Evolutionary conservation across 345 rosid genomes (phyloP), one percentile per base, ranked within the genome.

Genomic region (Salix koriyanagi): DNA sequence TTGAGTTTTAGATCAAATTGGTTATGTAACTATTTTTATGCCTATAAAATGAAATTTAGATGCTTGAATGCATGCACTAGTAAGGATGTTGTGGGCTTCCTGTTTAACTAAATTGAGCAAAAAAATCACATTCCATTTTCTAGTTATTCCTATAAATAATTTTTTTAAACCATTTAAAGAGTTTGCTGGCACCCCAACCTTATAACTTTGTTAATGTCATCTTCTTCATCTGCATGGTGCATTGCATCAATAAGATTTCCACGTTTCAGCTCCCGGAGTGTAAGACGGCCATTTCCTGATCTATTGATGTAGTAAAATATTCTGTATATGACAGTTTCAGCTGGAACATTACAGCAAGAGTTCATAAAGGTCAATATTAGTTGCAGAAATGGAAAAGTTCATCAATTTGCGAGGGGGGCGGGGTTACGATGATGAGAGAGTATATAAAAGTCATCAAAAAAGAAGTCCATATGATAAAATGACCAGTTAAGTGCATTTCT

Each of bases 261-360:
- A 62, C 94, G 92, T 77, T 91, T 96, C 80, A 96, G 89, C 90
- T 96, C 99, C 87, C 89, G 89, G 61, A 96, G 87, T 42, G 97
- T 89, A 72, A 93, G 89, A 76, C 80, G 94, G 23, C 99, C 98
- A 91, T 87, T 93, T 73, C 94, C 95, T 56, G 92, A 76, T 86
- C 92, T 87, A 86, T 96, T 96, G 78, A 93, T 86, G 88, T 89
- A 89, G 90, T 90, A 96, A 86, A 89, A 96, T 83, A 96, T 96
- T 89, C 99, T 84, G 85, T 90, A 96, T 86, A 96, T 88, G 71
- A 96, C 99, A 78, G 99, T 96, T 88, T 96, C 98, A 86, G 99
- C 99, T 96, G 96, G 78, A 69, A 72, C 81, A 82, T 48, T 71
- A 75, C 62, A 69, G 75, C 69, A 84, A 60, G 77, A 79, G 69